Evolutionary conservation across 2,329 filamentous ascomycete genomes (phyloP).

Genomic region (Calonectria honghensis): DNA sequence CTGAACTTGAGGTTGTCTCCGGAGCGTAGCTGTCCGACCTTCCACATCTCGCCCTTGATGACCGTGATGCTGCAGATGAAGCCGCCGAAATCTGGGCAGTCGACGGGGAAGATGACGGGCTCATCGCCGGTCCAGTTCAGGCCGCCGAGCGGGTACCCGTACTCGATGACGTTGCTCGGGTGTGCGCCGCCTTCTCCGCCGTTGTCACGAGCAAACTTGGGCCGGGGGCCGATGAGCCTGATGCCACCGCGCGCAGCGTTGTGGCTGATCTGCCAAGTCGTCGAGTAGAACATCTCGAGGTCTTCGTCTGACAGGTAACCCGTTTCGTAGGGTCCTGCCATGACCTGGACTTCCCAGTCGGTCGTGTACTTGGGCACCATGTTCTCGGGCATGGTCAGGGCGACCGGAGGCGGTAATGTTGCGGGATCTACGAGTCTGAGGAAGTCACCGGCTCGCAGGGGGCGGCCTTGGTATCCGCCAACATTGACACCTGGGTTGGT

Average conservation of each 20-base stretch:
- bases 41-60: slow-evolving; percentile 60
- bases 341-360: slow-evolving; percentile 50
- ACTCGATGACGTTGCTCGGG: slow-evolving; percentile 68
- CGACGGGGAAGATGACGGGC: slow-evolving; percentile 58
- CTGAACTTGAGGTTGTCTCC: slow-evolving; percentile 51
- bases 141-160: slow-evolving; percentile 65
- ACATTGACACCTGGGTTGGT: slow-evolving; percentile 75
- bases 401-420: neutral
- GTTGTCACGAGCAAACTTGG: slow-evolving; percentile 74
- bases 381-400: slow-evolving; percentile 15
- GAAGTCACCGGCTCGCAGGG: slow-evolving; percentile 64
- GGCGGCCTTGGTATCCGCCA: slow-evolving; percentile 76
- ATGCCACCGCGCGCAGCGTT: slow-evolving; percentile 77
- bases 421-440: slow-evolving; percentile 34
- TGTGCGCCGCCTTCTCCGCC: slow-evolving; percentile 79
- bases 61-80: slow-evolving; percentile 57
- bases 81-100: slow-evolving; percentile 59
- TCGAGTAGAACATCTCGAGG: slow-evolving; percentile 74
- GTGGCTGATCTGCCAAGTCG: slow-evolving; percentile 76
- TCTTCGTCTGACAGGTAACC: slow-evolving; percentile 64
- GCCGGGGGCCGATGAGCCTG: slow-evolving; percentile 74
- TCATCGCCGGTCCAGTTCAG: slow-evolving; percentile 61
- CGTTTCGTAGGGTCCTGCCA: slow-evolving; percentile 58
- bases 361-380: slow-evolving; percentile 37
- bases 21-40: slow-evolving; percentile 59